Evolutionary conservation across 768 basidiomycete species (phyloP).

Genomic region (Tephrocybe sp.): DNA sequence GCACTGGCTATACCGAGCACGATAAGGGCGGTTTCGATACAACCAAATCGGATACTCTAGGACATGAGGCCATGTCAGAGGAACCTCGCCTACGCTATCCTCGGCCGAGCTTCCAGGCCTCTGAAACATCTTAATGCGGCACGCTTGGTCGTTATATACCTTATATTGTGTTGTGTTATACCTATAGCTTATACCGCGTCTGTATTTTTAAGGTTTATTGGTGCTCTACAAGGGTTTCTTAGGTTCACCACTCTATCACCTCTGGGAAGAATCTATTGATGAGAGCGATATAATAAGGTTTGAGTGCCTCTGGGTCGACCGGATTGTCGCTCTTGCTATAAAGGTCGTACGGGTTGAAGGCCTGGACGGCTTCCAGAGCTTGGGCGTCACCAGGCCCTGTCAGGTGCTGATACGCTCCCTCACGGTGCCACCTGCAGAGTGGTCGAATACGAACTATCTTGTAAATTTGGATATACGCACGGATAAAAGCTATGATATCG

Average conservation of each 20-base stretch:
- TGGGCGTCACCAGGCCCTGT: constrained; percentile 63
- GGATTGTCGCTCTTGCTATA: constrained; percentile 84
- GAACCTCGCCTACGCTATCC: no score
- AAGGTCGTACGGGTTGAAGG: constrained; percentile 91
- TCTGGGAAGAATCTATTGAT: constrained; percentile 84
- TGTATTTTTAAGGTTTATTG: no score
- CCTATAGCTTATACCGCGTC: no score
- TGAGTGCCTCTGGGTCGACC: constrained; percentile 54
- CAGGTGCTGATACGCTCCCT: constrained; percentile 77
- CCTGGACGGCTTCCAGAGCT: constrained; percentile 67
- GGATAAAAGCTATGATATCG: constrained; percentile 94
- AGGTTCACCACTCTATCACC: constrained; percentile 68
- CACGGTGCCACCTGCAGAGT: constrained; percentile 60
- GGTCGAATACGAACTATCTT: constrained; percentile 1
- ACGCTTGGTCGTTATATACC: no score
- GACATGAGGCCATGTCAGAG: no score
- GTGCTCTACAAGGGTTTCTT: no score
- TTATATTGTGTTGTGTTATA: no score
- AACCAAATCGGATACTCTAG: background rate
- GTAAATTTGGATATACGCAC: constrained; percentile 23
- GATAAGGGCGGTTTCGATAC: constrained; percentile 1
- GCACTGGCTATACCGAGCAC: background rate
- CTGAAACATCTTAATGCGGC: no score
- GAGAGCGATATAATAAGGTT: constrained; percentile 76
- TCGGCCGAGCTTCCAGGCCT: no score